Conservation (phyloP, 1,284 basidiomycete species). For the Papiliotrema fonsecae region DNA sequence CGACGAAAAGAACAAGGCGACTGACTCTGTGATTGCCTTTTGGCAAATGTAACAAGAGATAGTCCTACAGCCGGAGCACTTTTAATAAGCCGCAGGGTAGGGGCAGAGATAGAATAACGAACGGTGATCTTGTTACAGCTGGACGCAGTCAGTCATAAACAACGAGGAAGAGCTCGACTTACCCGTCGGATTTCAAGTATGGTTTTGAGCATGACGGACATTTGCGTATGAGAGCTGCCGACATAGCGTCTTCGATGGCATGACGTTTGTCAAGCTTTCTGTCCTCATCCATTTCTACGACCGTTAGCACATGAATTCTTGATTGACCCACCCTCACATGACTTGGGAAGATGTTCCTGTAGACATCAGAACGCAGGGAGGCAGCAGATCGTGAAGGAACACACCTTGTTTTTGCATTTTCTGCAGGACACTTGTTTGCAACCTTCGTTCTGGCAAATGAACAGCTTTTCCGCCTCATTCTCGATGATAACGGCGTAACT, state of each 20-base stretch:
- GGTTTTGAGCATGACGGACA: constrained; percentile 57
- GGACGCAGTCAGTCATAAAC: neutral
- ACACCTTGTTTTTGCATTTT: constrained; percentile 64
- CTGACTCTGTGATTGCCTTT: neutral
- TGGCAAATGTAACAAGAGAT: constrained; percentile 67
- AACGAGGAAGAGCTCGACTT: constrained; percentile 32
- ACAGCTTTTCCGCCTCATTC: constrained; percentile 68
- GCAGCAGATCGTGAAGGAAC: constrained; percentile 24
- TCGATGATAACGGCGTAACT: constrained; percentile 77
- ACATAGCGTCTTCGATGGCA: constrained; percentile 82
- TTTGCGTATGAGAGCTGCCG: constrained; percentile 71
- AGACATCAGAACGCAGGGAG: neutral
- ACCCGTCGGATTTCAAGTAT: constrained; percentile 49
- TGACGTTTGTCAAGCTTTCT: constrained; percentile 67
- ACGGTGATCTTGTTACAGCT: constrained; percentile 62
- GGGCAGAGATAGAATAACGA: constrained; percentile 10
- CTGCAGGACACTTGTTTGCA: constrained; percentile 72
- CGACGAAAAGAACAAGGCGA: constrained; percentile 2
- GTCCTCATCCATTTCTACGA: constrained; percentile 64
- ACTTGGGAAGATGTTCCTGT: constrained; percentile 78
- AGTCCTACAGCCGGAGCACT: constrained; percentile 62
- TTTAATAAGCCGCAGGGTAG: neutral
- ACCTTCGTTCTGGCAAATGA: constrained; percentile 66
- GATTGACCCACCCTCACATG: constrained; percentile 62
- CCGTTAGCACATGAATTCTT: neutral